Base-by-base conservation (phyloP, 2,329 filamentous ascomycete genomes). In the Calonectria leucothoes region DNA sequence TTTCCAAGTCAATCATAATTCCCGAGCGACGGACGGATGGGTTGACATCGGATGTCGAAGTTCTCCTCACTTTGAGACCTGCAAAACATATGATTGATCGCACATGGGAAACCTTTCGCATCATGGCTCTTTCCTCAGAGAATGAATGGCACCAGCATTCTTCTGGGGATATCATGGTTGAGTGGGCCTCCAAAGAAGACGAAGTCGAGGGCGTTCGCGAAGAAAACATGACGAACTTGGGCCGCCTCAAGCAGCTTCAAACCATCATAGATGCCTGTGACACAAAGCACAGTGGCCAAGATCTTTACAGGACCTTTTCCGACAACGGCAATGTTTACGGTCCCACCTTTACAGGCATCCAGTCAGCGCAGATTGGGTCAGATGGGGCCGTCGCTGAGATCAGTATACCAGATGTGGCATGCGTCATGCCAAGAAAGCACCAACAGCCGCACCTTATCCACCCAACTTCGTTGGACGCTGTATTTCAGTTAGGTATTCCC, bases 401-500 rank as follows among this genome's bases (percentile, higher is more conserved):
- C 14, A 67, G 20, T 23, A 52, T 75, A 7, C 71, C 74, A 4
- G 74, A 75, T 20, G 72, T 75, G 31, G 66, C 29, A 15, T 72
- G 69, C 17, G 48, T 70, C 37, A 81, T 81, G 79, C 79, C 79
- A 20, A 48, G 70, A 17, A 61, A 78, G 6, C 73, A 80, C 59
- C 39, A 79, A 23, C 74, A 79, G 33, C 77, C 77, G 27, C 81
- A 83, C 74, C 49, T 84, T 7, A 81, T 85, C 2, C 84, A 86
- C 67, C 84, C 84, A 2, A 77, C 81, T 20, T 80, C 84, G 0
- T 72, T 86, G 3, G 84, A 86, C 59, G 76, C 80, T 20, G 63
- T 84, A 0, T 80, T 85, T 6, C 84, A 86, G 25, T 17, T 70
- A 12, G 61, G 69, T 27, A 71, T 75, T 23, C 74, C 74, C 2